Percentiles rank a stretch among this genome's conserved stretches.
These are phyloP conservation scores for Brassica carinata DNA, from an alignment of 345 rosid species.

Conservation along the genomic window DNA sequence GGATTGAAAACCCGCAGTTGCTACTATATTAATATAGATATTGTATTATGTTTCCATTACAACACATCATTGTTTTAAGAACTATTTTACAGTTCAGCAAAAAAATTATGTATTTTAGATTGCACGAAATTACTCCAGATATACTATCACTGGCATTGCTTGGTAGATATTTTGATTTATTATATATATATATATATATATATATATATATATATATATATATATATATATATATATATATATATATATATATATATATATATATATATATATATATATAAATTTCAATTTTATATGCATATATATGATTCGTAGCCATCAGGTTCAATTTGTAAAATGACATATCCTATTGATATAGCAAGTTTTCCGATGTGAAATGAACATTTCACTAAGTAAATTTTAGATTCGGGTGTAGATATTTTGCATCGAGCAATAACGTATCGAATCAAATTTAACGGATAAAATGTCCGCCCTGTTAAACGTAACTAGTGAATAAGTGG, in stretches of 20 bases:
- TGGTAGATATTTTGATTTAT: background rate
- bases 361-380: conserved; percentile 7
- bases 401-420: background rate
- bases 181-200: too few relatives aligned
- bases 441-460: too few relatives aligned
- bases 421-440: background rate
- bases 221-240: too few relatives aligned
- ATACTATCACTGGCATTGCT: conserved; percentile 8
- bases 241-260: too few relatives aligned
- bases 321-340: background rate
- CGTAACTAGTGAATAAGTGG: background rate
- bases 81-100: conserved; percentile 2
- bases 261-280: too few relatives aligned
- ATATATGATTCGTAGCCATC: background rate
- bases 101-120: background rate
- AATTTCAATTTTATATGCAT: conserved; percentile 1
- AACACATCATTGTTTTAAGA: background rate
- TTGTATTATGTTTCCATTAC: background rate
- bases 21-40: background rate
- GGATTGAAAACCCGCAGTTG: background rate
- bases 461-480: too few relatives aligned
- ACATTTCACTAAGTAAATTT: background rate
- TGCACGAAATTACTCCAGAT: background rate
- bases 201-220: too few relatives aligned
- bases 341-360: background rate